Conservation (phyloP, 2,329 filamentous ascomycete genomes). For the Fusarium coicis region DNA sequence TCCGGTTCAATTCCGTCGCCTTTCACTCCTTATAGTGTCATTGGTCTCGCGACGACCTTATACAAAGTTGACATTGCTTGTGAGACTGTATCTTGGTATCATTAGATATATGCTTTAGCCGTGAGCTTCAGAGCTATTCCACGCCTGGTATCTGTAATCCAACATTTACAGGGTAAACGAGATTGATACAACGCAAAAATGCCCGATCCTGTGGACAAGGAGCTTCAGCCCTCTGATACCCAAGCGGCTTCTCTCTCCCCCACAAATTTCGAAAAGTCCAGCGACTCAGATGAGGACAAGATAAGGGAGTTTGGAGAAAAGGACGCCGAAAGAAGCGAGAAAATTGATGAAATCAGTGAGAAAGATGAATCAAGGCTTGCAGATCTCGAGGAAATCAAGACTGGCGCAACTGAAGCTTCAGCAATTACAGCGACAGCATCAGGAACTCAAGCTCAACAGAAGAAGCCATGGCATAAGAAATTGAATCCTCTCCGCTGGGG, state of each 20-base stretch:
- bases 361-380: conserved; percentile 25
- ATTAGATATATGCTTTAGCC: background rate
- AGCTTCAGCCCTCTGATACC: conserved; percentile 45
- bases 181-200: conserved; percentile 31
- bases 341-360: background rate
- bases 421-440: conserved; percentile 60
- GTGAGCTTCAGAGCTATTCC: background rate
- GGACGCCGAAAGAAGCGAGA: conserved; percentile 15
- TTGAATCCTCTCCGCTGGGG: conserved; percentile 72
- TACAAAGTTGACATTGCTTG: background rate
- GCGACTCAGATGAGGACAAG: conserved; percentile 33
- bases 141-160: background rate
- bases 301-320: conserved; percentile 32
- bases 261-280: conserved; percentile 29
- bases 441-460: conserved; percentile 46
- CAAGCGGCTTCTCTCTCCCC: conserved; percentile 46
- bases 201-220: conserved; percentile 44
- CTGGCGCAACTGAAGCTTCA: conserved; percentile 66
- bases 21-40: background rate
- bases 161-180: background rate
- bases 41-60: background rate
- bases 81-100: background rate
- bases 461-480: conserved; percentile 72
- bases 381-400: conserved; percentile 53
- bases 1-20: conserved; percentile 17